Conservation (phyloP, 352 stramenopile genomes). For the Phytophthora europaea region DNA sequence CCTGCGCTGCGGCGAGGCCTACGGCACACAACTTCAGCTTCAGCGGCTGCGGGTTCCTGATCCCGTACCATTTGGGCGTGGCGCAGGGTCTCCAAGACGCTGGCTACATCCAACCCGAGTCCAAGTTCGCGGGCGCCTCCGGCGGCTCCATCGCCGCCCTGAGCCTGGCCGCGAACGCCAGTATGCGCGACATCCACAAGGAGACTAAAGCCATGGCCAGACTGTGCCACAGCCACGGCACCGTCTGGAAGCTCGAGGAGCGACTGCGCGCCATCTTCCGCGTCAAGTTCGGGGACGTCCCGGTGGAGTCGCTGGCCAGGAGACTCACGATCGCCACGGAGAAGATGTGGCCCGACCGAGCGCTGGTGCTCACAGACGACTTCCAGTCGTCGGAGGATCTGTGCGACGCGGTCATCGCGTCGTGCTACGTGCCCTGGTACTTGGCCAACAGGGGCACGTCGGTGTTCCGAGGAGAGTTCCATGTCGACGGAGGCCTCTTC, state of each 20-base stretch:
- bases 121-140: constrained; percentile 77
- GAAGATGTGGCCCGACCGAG: constrained; percentile 72
- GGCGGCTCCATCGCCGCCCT: constrained; percentile 77
- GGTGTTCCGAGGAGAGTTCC: constrained; percentile 69
- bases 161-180: constrained; percentile 63
- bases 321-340: constrained; percentile 77
- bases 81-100: constrained; percentile 64
- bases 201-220: constrained; percentile 67
- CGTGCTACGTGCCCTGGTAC: constrained; percentile 86
- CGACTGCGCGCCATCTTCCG: constrained; percentile 66
- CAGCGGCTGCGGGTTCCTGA: constrained; percentile 82
- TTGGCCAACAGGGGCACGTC: constrained; percentile 55
- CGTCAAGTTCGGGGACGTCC: constrained; percentile 54
- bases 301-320: constrained; percentile 50
- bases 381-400: constrained; percentile 76
- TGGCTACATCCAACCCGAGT: constrained; percentile 55
- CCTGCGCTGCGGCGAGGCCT: constrained; percentile 20
- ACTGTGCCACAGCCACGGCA: constrained; percentile 63
- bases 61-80: constrained; percentile 84
- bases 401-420: constrained; percentile 74
- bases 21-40: constrained; percentile 72
- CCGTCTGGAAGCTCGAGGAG: constrained; percentile 76
- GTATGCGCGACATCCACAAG: constrained; percentile 63
- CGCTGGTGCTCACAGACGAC: constrained; percentile 56
- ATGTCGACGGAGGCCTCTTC: constrained; percentile 78